Conservation (phyloP, 1,284 basidiomycete genomes). For the Apiotrichum porosum region DNA sequence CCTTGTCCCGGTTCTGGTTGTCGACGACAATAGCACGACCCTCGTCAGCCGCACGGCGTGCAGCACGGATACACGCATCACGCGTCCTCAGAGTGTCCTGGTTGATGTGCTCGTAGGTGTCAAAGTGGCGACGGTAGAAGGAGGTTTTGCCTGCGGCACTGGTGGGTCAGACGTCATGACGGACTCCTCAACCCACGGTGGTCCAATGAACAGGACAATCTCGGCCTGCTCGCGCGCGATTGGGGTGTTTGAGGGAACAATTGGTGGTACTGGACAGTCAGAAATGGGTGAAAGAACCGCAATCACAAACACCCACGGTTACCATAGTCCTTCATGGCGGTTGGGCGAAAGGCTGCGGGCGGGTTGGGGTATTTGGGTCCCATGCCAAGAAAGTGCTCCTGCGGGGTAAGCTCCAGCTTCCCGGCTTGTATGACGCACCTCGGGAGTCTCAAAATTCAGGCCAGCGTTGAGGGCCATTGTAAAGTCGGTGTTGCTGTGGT, state of each 20-base stretch:
- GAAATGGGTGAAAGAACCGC: background rate
- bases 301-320: too few relatives aligned
- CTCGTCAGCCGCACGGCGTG: slow-evolving; percentile 56
- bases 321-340: slow-evolving; percentile 1
- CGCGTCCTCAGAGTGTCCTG: slow-evolving; percentile 71
- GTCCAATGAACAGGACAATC: slow-evolving; percentile 81
- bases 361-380: slow-evolving; percentile 41
- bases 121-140: slow-evolving; percentile 68
- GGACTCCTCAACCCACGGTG: slow-evolving; percentile 56
- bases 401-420: too few relatives aligned
- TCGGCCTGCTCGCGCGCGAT: slow-evolving; percentile 55
- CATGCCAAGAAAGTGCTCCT: slow-evolving; percentile 64
- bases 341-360: slow-evolving; percentile 37
- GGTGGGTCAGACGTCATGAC: background rate
- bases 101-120: slow-evolving; percentile 75
- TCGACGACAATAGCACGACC: slow-evolving; percentile 74
- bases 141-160: slow-evolving; percentile 75
- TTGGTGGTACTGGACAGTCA: slow-evolving; percentile 52
- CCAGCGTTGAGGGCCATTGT: slow-evolving; percentile 77
- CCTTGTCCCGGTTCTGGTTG: slow-evolving; percentile 73
- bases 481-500: slow-evolving; percentile 74
- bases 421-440: slow-evolving; percentile 47
- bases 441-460: slow-evolving; percentile 66
- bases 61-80: slow-evolving; percentile 66
- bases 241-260: slow-evolving; percentile 61